Evolutionary conservation across 2,329 filamentous ascomycete genomes (phyloP).

Genomic region (Fusarium keratoplasticum): DNA sequence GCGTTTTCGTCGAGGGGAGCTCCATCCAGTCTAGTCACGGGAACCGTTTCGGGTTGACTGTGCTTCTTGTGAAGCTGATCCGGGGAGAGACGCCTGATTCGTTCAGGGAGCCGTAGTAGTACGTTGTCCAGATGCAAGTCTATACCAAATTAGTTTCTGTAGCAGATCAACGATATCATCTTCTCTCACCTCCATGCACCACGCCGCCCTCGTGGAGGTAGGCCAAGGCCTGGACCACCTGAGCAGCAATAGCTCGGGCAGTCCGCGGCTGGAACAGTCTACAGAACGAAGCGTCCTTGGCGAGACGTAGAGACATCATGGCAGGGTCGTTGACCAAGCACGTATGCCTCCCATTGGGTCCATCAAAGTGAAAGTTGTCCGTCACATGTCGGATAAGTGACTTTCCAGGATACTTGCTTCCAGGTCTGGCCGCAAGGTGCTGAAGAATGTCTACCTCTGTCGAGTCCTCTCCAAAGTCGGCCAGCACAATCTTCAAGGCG

Average conservation of each 20-base stretch:
- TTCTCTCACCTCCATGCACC: slow-evolving; percentile 33
- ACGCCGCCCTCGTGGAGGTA: slow-evolving; percentile 37
- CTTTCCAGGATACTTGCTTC: slow-evolving; percentile 26
- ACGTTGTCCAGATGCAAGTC: slow-evolving; percentile 39
- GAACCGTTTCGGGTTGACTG: slow-evolving; percentile 23
- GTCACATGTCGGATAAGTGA: slow-evolving; percentile 34
- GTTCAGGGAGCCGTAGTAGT: slow-evolving; percentile 33
- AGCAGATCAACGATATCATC: too few relatives aligned
- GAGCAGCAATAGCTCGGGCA: slow-evolving; percentile 37
- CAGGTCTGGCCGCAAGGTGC: slow-evolving; percentile 20
- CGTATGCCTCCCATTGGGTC: slow-evolving; percentile 37
- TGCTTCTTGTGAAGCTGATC: slow-evolving; percentile 34
- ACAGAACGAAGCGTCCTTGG: slow-evolving; percentile 33
- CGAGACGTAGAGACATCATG: slow-evolving; percentile 38
- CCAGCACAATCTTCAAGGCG: slow-evolving; percentile 37
- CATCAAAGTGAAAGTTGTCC: slow-evolving; percentile 36
- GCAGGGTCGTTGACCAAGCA: slow-evolving; percentile 40
- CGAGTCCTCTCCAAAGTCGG: slow-evolving; percentile 36
- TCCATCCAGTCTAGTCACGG: slow-evolving; percentile 36
- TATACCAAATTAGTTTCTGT: neutral
- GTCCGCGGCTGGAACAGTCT: slow-evolving; percentile 32
- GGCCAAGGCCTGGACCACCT: slow-evolving; percentile 31
- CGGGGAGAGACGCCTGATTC: slow-evolving; percentile 20
- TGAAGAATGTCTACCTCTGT: slow-evolving; percentile 35
- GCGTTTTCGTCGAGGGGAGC: slow-evolving; percentile 33